Base-by-base conservation (phyloP, 495 filamentous ascomycete genomes). In the Bacidia rubella region DNA sequence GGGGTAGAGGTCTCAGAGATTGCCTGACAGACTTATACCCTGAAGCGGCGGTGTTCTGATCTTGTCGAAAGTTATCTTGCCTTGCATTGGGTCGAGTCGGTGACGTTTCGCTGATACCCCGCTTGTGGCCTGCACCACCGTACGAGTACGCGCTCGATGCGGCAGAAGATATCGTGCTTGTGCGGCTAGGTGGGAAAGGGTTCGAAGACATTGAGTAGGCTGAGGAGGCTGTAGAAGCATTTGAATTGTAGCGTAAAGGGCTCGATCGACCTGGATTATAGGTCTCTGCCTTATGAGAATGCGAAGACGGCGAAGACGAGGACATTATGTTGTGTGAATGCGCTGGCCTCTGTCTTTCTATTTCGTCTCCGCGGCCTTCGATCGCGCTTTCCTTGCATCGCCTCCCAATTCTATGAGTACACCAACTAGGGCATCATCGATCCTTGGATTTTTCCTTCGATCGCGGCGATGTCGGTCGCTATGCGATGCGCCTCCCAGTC, bases 141-240 rank as follows among this genome's bases (percentile, higher is more conserved):
- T 69, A 59, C 23, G 66, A 68, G 56, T 78, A 76, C 24, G 69
- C 69, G 63, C 77, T 81, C n/a, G 87, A 90, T 10, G 74, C 75
- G 57, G 77, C 75, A 3, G 87, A 90, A n/a, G 86, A 87, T 25
- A 81, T 65, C 7, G 84, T 87, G 62, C 85, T 88, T 45, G 84
- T 80, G 42, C 83, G 79, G 59, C 83, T 85, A 19, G 80, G 71
- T 15, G 80, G 73, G 56, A 79, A 83, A 1, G 74, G 70, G 56
- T 76, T 79, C 15, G 85, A 87, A 32, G 68, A 72, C 57, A 77
- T 70, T 11, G 87, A 87, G 63, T 87, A 89, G 0, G 87, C 89
- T 17, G 87, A 94, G 52, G 71, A 77, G 29, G 29, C 29, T 3
- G 83, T 86, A 11, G 87, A 92, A 21, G 84, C 80, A 49, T 75